A percentile compares a stretch with the other conserved stretches of the same genome.
Evolutionary conservation across 805 yeast genomes (phyloP).

Genomic region (Candida suzukii): DNA sequence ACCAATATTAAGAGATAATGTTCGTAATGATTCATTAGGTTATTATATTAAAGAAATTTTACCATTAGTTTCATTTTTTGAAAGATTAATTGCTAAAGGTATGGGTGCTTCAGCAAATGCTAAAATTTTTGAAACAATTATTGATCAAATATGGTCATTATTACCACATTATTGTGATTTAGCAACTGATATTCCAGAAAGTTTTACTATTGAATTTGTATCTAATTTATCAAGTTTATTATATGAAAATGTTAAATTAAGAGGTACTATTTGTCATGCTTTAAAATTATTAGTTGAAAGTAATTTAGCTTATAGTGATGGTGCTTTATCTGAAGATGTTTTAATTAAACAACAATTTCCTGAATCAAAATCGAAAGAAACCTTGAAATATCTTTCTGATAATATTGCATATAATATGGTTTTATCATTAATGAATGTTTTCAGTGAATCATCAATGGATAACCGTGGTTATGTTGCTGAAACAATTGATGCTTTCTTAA

Average conservation of each 20-base stretch:
- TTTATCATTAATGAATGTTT: slow-evolving; percentile 86
- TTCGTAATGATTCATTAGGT: slow-evolving; percentile 59
- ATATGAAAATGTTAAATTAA: slow-evolving; percentile 66
- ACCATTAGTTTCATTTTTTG: slow-evolving; percentile 57
- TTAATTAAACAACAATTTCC: slow-evolving; percentile 59
- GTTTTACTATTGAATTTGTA: slow-evolving; percentile 76
- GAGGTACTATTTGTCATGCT: slow-evolving; percentile 80
- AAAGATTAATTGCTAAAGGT: slow-evolving; percentile 34
- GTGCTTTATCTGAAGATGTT: slow-evolving; percentile 50
- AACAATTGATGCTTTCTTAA: slow-evolving; percentile 74
- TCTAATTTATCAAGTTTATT: slow-evolving; percentile 63
- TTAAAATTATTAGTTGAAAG: slow-evolving; percentile 74
- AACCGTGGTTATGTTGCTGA: slow-evolving; percentile 81
- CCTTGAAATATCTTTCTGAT: slow-evolving; percentile 54
- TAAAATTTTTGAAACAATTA: slow-evolving; percentile 76
- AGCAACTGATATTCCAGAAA: slow-evolving; percentile 60
- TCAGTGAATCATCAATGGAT: slow-evolving; percentile 80
- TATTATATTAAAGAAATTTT: slow-evolving; percentile 57
- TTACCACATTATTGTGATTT: slow-evolving; percentile 85
- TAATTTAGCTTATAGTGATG: slow-evolving; percentile 55
- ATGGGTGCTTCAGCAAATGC: slow-evolving; percentile 53
- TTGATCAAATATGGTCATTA: slow-evolving; percentile 89
- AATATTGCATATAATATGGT: slow-evolving; percentile 65
- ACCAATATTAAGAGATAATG: slow-evolving; percentile 84
- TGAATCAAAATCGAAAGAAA: slow-evolving; percentile 42